Percentiles rank a stretch among this genome's conserved stretches.
These are phyloP conservation scores for Poa pratensis DNA, from an alignment of 176 grass and related monocot genomes.

Conservation along the genomic window DNA sequence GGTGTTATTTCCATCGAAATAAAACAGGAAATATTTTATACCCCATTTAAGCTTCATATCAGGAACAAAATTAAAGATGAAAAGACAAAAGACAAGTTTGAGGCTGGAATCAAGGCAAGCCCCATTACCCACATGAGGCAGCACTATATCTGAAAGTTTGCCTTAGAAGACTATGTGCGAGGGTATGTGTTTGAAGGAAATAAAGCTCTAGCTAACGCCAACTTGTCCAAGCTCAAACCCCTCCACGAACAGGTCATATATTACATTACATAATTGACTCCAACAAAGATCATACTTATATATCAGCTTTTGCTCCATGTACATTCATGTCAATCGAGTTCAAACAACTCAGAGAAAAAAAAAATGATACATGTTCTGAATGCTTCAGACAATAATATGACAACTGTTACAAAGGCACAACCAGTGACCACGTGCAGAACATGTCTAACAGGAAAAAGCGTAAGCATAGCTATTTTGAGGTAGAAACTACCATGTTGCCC, in stretches of 20 bases:
- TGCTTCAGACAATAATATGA: neutral
- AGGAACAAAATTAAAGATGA: conserved; percentile 25
- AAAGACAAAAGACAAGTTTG: conserved; percentile 15
- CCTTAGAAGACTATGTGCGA: neutral
- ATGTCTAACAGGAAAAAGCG: neutral
- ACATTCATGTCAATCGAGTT: neutral
- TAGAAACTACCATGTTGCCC: conserved; percentile 5
- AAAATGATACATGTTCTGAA: neutral
- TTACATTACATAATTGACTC: neutral
- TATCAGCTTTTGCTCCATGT: neutral
- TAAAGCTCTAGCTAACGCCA: neutral
- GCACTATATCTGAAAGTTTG: neutral
- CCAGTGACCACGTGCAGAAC: neutral
- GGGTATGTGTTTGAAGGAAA: neutral
- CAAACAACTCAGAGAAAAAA: neutral
- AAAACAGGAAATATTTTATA: neutral
- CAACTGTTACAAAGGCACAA: neutral
- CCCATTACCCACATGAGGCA: neutral
- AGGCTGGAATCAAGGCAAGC: neutral
- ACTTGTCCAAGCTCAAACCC: conserved; percentile 4
- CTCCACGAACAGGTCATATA: neutral
- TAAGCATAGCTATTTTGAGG: neutral
- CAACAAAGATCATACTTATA: neutral
- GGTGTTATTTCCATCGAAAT: neutral
- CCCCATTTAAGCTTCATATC: neutral